Base-by-base conservation (phyloP, 2,329 filamentous ascomycete genomes). In the Gliomastix tumulicola region DNA sequence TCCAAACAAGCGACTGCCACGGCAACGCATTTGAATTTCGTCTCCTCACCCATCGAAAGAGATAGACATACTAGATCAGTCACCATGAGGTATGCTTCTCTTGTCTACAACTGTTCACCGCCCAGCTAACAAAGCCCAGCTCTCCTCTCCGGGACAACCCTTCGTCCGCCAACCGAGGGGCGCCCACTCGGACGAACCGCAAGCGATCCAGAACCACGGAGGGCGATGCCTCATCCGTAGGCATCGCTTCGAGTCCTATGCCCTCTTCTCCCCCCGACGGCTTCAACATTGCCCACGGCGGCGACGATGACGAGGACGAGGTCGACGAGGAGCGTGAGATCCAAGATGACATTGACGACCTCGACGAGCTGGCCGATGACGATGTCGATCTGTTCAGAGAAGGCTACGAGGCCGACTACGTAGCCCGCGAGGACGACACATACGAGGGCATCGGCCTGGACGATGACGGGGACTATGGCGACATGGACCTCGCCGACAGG, bases 61-160 rank as follows among this genome's bases (percentile, higher is more conserved):
- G 18, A 35, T 35, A 20, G 20, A 21, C 22, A 21, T 18, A 16
- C 16, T 28, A 32, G 13, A 32, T 32, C 18, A 13, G 13, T 32
- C 18, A 15, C 30, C 35, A 31, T 37, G n/a, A n/a, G n/a, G n/a
- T n/a, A n/a, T n/a, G n/a, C n/a, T n/a, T n/a, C n/a, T n/a, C n/a
- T n/a, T n/a, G n/a, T n/a, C n/a, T n/a, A n/a, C n/a, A n/a, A n/a
- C n/a, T n/a, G n/a, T n/a, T n/a, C n/a, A n/a, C n/a, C n/a, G n/a
- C n/a, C n/a, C n/a, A n/a, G n/a, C n/a, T n/a, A n/a, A n/a, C n/a
- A n/a, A n/a, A n/a, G n/a, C n/a, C n/a, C n/a, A 94, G 86, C 69
- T 94, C 88, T 59, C 88, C 89, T 57, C 73, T 94, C 42, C 81
- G 83, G 60, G 74, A 80, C 49, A 88, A 81, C 63, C 83, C 85